Conservation (phyloP, 805 yeast species). For the Metschnikowia dekortorum region DNA sequence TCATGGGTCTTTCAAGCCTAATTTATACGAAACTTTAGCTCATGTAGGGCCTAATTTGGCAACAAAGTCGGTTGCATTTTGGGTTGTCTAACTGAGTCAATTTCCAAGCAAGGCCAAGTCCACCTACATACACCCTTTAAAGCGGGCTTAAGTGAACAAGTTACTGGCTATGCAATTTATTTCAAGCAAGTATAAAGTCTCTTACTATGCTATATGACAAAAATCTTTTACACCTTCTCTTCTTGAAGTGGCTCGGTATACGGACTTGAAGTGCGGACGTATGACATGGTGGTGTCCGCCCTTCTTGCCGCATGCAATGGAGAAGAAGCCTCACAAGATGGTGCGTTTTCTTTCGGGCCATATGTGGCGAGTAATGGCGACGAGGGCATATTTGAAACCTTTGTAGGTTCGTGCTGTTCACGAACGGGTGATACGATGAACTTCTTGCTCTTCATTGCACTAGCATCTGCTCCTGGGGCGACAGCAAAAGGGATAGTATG, state of each 20-base stretch:
- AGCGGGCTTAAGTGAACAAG: background rate
- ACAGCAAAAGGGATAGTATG: constrained; percentile 12
- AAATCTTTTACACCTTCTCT: constrained; percentile 18
- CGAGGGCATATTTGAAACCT: constrained; percentile 36
- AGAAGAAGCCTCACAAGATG: constrained; percentile 21
- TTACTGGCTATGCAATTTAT: background rate
- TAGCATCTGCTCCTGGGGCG: constrained; percentile 19
- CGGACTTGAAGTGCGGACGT: constrained; percentile 16
- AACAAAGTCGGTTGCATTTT: no score
- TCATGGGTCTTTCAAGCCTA: no score
- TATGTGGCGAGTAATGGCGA: constrained; percentile 29
- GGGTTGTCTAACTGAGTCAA: no score
- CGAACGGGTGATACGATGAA: constrained; percentile 26
- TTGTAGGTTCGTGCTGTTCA: constrained; percentile 18
- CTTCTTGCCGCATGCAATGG: constrained; percentile 33
- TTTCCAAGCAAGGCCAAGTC: no score
- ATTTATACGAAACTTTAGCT: no score
- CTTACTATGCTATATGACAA: background rate
- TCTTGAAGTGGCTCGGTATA: constrained; percentile 21
- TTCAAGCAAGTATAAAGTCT: background rate
- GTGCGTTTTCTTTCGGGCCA: constrained; percentile 13
- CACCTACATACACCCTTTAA: background rate
- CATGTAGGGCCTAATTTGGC: no score
- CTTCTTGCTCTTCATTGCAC: constrained; percentile 28
- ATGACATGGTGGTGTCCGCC: constrained; percentile 31